Conservation (phyloP, 192 early-diverging fungal species). For the Coemansia sp. region DNA sequence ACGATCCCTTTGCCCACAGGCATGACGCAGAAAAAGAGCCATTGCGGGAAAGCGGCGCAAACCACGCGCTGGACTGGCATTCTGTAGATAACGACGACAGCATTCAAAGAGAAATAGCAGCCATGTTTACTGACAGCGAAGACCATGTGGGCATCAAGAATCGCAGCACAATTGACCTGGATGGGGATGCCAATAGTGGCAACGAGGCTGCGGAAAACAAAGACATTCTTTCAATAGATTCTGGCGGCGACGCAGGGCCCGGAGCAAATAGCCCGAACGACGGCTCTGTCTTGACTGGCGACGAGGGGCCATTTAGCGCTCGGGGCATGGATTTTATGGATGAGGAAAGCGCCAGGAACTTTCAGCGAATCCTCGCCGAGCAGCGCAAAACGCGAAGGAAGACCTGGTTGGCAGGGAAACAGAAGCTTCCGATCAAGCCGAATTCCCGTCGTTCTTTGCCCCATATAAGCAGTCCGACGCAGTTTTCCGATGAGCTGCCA, state of each 20-base stretch:
- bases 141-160: not conserved
- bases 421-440: not conserved
- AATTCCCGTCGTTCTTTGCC: not conserved
- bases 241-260: not conserved
- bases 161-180: not conserved
- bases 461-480: not conserved
- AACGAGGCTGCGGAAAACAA: not conserved
- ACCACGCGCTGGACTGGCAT: not conserved
- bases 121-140: slow-evolving; percentile 29
- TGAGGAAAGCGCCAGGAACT: slow-evolving; percentile 47
- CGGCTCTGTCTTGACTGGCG: not conserved
- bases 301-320: not conserved
- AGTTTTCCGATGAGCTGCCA: slow-evolving; percentile 16
- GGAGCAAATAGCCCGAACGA: not conserved
- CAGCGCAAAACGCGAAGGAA: not conserved
- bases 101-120: slow-evolving; percentile 11
- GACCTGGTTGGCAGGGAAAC: not conserved
- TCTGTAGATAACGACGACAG: not conserved
- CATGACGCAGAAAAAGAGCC: not conserved
- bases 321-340: slow-evolving; percentile 40
- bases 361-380: slow-evolving; percentile 20
- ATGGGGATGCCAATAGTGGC: not conserved
- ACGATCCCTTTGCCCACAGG: not conserved
- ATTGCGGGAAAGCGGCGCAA: not conserved
- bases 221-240: not conserved